phyloP scores from a whole-genome alignment of 306 rosid species.

The Rosa lucieae region DNA sequence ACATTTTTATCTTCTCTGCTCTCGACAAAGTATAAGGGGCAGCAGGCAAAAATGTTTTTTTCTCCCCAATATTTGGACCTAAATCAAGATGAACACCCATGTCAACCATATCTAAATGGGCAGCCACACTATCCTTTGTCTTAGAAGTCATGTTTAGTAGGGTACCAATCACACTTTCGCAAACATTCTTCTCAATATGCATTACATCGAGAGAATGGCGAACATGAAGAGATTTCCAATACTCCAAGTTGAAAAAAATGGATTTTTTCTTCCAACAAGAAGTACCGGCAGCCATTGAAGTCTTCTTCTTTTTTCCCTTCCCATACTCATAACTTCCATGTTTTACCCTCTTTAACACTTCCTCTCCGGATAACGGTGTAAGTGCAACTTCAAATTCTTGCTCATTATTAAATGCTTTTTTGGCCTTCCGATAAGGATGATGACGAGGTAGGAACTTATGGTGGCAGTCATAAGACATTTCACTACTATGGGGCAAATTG shows the following conservation, averaged over 20 bases:
- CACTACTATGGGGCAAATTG: too few species aligned
- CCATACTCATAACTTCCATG: neutral
- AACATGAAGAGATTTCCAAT: too few species aligned
- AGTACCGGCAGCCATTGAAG: too few species aligned
- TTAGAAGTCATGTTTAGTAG: neutral
- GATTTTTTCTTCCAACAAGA: neutral
- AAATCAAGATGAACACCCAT: too few species aligned
- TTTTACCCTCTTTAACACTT: neutral
- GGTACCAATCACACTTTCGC: neutral
- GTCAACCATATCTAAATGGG: neutral
- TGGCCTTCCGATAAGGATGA: neutral
- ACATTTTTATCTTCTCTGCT: too few species aligned
- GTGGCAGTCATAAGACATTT: neutral
- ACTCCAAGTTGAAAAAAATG: neutral
- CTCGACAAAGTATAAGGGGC: too few species aligned
- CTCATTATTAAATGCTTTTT: neutral
- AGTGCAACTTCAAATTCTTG: neutral
- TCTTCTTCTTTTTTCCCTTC: neutral
- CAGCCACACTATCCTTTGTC: neutral
- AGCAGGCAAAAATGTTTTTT: too few species aligned
- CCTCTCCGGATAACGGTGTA: neutral
- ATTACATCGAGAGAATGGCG: too few species aligned
- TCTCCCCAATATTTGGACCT: too few species aligned
- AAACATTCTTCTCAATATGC: neutral
- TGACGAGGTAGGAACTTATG: neutral